Conservation (phyloP, 2,329 filamentous ascomycete genomes). For the Fusarium continuum region DNA sequence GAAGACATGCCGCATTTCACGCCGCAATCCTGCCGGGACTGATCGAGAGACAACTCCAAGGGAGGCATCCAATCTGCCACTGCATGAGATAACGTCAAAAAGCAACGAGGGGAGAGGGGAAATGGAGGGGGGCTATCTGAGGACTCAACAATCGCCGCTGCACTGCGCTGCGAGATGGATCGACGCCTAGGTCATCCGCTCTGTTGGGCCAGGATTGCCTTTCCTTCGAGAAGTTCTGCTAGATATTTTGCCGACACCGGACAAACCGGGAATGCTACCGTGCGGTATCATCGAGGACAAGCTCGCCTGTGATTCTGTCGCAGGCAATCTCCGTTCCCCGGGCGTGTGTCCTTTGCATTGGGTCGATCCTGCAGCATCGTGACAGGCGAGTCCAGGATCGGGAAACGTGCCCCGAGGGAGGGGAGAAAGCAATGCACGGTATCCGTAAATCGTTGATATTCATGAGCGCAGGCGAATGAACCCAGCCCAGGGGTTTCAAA, state of each 20-base stretch:
- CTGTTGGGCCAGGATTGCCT: conserved; percentile 38
- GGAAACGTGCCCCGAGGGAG: conserved; percentile 22
- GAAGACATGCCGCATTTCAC: conserved; percentile 35
- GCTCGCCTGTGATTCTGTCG: conserved; percentile 13
- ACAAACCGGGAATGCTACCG: conserved; percentile 33
- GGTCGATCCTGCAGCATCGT: conserved; percentile 34
- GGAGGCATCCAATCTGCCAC: conserved; percentile 31
- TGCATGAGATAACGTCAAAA: conserved; percentile 19
- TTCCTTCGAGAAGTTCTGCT: conserved; percentile 39
- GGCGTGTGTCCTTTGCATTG: conserved; percentile 36
- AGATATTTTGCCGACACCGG: conserved; percentile 30
- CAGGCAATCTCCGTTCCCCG: conserved; percentile 37
- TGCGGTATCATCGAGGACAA: conserved; percentile 19
- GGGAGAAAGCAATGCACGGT: conserved; percentile 2
- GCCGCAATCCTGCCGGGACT: conserved; percentile 14
- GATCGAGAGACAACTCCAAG: conserved; percentile 17
- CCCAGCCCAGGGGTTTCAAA: conserved; percentile 30
- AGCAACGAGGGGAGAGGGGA: conserved; percentile 28
- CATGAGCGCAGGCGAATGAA: conserved; percentile 24
- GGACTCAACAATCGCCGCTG: conserved; percentile 11
- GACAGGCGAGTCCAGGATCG: conserved; percentile 21
- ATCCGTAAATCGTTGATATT: conserved; percentile 14
- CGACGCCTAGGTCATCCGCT: conserved; percentile 41
- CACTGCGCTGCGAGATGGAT: conserved; percentile 33
- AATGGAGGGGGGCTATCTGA: conserved; percentile 10